Percentiles rank a stretch among this genome's conserved stretches.
Evolutionary conservation across 2,329 filamentous ascomycete genomes (phyloP).

Genomic region (Ophiostoma sp.): DNA sequence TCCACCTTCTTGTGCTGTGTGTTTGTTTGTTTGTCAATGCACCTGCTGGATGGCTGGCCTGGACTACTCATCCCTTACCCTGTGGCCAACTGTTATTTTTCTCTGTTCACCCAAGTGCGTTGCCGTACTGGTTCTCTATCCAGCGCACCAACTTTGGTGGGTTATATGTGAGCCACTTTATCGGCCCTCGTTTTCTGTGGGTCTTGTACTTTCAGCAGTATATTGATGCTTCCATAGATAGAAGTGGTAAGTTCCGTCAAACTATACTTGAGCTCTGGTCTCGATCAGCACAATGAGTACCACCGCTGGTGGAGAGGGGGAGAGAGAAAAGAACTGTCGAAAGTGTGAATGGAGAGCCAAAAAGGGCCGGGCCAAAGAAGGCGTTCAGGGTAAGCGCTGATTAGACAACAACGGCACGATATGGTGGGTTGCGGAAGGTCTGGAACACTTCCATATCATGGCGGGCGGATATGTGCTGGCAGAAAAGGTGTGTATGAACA

Average conservation of each 20-base stretch:
- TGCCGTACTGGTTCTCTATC: not conserved
- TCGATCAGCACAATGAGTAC: not conserved
- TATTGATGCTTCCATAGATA: constrained; percentile 27
- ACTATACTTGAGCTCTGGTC: not conserved
- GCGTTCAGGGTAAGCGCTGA: not conserved
- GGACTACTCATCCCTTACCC: not conserved
- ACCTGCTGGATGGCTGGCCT: not conserved
- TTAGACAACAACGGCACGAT: constrained; percentile 17
- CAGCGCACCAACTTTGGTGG: not conserved
- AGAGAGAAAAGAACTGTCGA: not conserved
- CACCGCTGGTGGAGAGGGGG: not conserved
- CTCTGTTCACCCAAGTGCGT: not conserved
- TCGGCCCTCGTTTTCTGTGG: constrained; percentile 16
- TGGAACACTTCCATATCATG: constrained; percentile 22
- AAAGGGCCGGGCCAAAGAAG: not conserved
- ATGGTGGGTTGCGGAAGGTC: constrained; percentile 19
- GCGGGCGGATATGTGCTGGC: not conserved
- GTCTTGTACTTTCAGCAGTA: constrained; percentile 12
- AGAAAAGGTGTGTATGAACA: not conserved
- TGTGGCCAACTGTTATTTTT: not conserved
- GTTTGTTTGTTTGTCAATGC: constrained; percentile 6
- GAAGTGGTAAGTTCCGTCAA: constrained; percentile 20
- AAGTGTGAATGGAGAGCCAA: not conserved
- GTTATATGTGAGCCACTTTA: not conserved
- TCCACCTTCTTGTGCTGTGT: not conserved